These are phyloP conservation scores for Secale cereale DNA, from an alignment of 176 grass and related monocot species.

Conservation along the genomic window DNA sequence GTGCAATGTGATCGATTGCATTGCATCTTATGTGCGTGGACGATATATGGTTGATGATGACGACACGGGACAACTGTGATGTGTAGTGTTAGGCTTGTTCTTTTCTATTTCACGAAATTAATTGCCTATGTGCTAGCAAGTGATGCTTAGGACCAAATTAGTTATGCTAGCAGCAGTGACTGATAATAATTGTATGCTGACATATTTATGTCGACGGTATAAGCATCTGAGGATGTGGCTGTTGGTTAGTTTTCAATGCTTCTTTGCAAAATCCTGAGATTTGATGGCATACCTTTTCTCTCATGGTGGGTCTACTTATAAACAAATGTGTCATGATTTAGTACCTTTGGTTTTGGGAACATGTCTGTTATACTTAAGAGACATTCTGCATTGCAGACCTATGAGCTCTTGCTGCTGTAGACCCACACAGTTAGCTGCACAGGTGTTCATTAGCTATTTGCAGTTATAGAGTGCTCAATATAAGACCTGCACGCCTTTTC, in stretches of 20 bases:
- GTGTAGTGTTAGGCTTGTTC: too few relatives aligned
- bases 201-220: too few relatives aligned
- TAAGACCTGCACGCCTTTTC: background rate
- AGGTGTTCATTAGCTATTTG: background rate
- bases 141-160: background rate
- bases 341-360: background rate
- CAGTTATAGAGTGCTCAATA: background rate
- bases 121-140: background rate
- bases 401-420: too few relatives aligned
- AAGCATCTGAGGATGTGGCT: too few relatives aligned
- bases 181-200: too few relatives aligned
- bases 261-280: background rate
- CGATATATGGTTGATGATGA: too few relatives aligned
- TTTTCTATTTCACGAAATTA: too few relatives aligned
- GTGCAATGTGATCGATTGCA: background rate
- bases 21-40: background rate
- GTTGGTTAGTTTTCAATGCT: too few relatives aligned
- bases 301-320: background rate
- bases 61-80: too few relatives aligned
- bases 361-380: background rate
- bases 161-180: background rate
- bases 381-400: background rate
- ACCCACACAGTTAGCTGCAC: too few relatives aligned
- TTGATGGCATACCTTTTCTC: background rate
- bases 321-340: background rate